Percentiles rank a stretch among this genome's conserved stretches.
phyloP scores from a whole-genome alignment of 2,329 filamentous ascomycete species.

The Talaromyces sp. region DNA sequence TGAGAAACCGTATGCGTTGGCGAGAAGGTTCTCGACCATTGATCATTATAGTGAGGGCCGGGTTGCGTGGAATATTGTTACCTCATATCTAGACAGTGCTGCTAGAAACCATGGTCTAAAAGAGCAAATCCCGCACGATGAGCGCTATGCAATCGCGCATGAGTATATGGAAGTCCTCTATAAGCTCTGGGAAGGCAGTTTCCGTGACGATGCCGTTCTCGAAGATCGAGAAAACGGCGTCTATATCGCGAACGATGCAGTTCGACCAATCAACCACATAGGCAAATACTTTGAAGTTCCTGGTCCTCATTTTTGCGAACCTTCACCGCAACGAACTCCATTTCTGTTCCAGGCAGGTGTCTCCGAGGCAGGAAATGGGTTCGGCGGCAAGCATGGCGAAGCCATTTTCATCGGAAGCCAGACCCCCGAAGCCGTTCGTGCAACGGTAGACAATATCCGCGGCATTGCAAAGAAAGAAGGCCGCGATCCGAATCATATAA shows the following conservation, averaged over 20 bases:
- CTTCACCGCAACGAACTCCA: conserved; percentile 45
- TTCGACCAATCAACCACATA: conserved; percentile 36
- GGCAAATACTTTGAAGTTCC: conserved; percentile 18
- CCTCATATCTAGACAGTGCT: conserved; percentile 46
- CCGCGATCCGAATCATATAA: conserved; percentile 38
- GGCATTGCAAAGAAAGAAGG: conserved; percentile 35
- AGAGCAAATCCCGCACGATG: conserved; percentile 45
- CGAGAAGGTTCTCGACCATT: conserved; percentile 50
- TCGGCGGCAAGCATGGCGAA: conserved; percentile 43
- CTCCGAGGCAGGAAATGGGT: conserved; percentile 42
- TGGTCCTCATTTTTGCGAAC: conserved; percentile 38
- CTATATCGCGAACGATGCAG: conserved; percentile 32
- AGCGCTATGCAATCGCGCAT: conserved; percentile 46
- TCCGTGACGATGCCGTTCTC: conserved; percentile 41
- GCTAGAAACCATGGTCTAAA: conserved; percentile 45
- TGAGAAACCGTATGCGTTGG: conserved; percentile 51
- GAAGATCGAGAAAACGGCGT: conserved; percentile 16
- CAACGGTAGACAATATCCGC: conserved; percentile 40
- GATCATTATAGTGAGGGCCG: conserved; percentile 50
- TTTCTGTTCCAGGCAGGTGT: conserved; percentile 47
- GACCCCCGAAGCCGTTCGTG: conserved; percentile 37
- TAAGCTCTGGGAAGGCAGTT: conserved; percentile 52
- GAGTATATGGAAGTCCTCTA: conserved; percentile 45
- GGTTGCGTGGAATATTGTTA: conserved; percentile 52
- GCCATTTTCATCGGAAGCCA: conserved; percentile 46